Conservation (phyloP, 2,329 filamentous ascomycete genomes). For the Beauveria scarabaeidicola region DNA sequence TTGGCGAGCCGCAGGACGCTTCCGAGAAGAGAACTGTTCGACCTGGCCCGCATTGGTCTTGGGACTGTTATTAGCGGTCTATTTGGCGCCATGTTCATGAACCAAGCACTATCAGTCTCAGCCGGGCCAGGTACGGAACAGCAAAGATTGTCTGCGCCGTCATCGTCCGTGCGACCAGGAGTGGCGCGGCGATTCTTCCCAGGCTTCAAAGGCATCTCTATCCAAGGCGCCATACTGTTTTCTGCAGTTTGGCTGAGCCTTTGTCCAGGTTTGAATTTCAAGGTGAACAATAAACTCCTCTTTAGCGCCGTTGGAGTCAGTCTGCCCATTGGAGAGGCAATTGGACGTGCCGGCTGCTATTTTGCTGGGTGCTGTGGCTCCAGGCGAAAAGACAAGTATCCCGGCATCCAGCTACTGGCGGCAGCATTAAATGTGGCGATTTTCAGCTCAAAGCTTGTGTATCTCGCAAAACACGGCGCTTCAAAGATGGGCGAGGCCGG, state of each 20-base stretch:
- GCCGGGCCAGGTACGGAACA: not conserved
- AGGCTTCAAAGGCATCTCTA: slow-evolving; percentile 7
- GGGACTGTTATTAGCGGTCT: slow-evolving; percentile 3
- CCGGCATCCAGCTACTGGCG: not conserved
- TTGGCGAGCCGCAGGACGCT: not conserved
- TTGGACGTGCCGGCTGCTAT: slow-evolving; percentile 10
- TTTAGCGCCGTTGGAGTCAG: not conserved
- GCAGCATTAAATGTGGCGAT: not conserved
- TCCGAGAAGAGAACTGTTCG: not conserved
- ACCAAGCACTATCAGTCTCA: not conserved
- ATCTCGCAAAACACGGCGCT: not conserved
- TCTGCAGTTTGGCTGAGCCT: not conserved
- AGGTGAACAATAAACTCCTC: not conserved
- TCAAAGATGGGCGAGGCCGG: not conserved
- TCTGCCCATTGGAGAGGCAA: slow-evolving; percentile 3
- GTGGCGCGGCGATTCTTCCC: not conserved
- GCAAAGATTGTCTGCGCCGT: no score
- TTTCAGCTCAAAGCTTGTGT: not conserved
- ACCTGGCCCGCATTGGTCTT: not conserved
- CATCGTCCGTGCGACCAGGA: not conserved
- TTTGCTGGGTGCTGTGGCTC: slow-evolving; percentile 10
- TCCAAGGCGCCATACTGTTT: slow-evolving; percentile 9
- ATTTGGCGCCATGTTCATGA: not conserved
- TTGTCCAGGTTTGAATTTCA: not conserved
- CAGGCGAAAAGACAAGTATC: not conserved